A percentile compares a stretch with the other conserved stretches of the same genome.
Conservation (phyloP, 2,329 filamentous ascomycete genomes). For the Diplocarpon rosae region DNA sequence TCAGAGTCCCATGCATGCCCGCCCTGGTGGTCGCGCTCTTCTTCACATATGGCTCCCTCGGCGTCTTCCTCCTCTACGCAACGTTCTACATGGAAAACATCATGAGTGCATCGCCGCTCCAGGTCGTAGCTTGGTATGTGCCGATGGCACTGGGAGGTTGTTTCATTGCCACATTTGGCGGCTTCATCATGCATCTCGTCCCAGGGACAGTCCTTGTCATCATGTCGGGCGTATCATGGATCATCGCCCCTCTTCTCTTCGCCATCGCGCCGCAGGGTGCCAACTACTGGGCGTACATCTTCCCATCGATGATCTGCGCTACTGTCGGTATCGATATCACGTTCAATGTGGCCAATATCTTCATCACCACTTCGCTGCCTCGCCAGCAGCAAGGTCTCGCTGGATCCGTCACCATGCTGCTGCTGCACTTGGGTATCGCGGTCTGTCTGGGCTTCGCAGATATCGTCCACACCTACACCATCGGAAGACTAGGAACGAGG, state of each 20-base stretch:
- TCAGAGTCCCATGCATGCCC: slow-evolving; percentile 58
- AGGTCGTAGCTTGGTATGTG: slow-evolving; percentile 48
- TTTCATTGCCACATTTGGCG: slow-evolving; percentile 50
- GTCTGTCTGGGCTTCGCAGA: slow-evolving; percentile 62
- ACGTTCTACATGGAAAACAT: slow-evolving; percentile 51
- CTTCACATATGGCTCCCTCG: slow-evolving; percentile 57
- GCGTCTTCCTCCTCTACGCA: slow-evolving; percentile 58
- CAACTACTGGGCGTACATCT: slow-evolving; percentile 57
- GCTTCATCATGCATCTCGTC: slow-evolving; percentile 43
- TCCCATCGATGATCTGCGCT: slow-evolving; percentile 56
- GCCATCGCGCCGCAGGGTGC: slow-evolving; percentile 36
- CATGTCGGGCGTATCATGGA: slow-evolving; percentile 40
- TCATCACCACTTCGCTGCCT: slow-evolving; percentile 63
- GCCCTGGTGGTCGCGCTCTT: slow-evolving; percentile 50
- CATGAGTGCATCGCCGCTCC: slow-evolving; percentile 41
- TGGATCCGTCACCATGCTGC: slow-evolving; percentile 58
- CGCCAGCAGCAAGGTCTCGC: slow-evolving; percentile 58
- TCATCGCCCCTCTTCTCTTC: slow-evolving; percentile 41
- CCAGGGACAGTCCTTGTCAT: slow-evolving; percentile 41
- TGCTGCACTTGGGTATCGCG: slow-evolving; percentile 62
- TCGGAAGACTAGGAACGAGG: slow-evolving; percentile 29
- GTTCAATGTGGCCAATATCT: slow-evolving; percentile 66
- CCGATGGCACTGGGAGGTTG: slow-evolving; percentile 60
- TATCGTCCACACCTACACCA: slow-evolving; percentile 39
- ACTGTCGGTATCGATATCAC: slow-evolving; percentile 67